A percentile compares a stretch with the other conserved stretches of the same genome.
These are phyloP conservation scores for Saccharomyces hybrid DNA, from an alignment of 1,139 yeast genomes.

Conservation along the genomic window DNA sequence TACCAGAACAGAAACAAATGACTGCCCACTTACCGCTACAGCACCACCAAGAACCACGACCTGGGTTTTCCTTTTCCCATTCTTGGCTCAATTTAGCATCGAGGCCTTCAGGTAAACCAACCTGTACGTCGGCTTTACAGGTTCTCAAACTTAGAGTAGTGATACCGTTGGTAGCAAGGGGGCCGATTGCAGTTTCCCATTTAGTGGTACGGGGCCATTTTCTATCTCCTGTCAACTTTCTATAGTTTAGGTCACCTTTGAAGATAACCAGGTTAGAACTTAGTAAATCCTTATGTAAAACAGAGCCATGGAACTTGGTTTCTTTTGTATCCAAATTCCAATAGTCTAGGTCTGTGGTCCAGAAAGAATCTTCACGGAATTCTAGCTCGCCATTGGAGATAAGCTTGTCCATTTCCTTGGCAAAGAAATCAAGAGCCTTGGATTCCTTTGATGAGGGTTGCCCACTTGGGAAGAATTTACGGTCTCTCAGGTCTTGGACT, in stretches of 20 bases:
- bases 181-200: slow-evolving; percentile 62
- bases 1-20: slow-evolving; percentile 40
- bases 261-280: slow-evolving; percentile 67
- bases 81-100: slow-evolving; percentile 56
- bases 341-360: slow-evolving; percentile 75
- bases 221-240: slow-evolving; percentile 87
- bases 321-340: slow-evolving; percentile 54
- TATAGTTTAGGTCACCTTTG: slow-evolving; percentile 93
- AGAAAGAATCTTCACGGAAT: slow-evolving; percentile 62
- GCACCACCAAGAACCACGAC: slow-evolving; percentile 70
- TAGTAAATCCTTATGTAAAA: slow-evolving; percentile 43
- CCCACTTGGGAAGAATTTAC: slow-evolving; percentile 40
- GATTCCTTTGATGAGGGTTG: slow-evolving; percentile 39
- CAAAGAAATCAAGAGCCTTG: slow-evolving; percentile 38
- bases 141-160: slow-evolving; percentile 78
- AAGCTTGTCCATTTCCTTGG: slow-evolving; percentile 44
- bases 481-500: slow-evolving; percentile 49
- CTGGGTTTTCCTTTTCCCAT: slow-evolving; percentile 54
- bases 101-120: slow-evolving; percentile 66
- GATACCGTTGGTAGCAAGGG: slow-evolving; percentile 51
- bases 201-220: slow-evolving; percentile 80
- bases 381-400: slow-evolving; percentile 44
- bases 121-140: slow-evolving; percentile 92
- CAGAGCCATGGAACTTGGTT: slow-evolving; percentile 50
- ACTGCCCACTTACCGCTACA: slow-evolving; percentile 93